Base-by-base conservation (phyloP, 495 filamentous ascomycete genomes). In the Sphaerosporella brunnea region DNA sequence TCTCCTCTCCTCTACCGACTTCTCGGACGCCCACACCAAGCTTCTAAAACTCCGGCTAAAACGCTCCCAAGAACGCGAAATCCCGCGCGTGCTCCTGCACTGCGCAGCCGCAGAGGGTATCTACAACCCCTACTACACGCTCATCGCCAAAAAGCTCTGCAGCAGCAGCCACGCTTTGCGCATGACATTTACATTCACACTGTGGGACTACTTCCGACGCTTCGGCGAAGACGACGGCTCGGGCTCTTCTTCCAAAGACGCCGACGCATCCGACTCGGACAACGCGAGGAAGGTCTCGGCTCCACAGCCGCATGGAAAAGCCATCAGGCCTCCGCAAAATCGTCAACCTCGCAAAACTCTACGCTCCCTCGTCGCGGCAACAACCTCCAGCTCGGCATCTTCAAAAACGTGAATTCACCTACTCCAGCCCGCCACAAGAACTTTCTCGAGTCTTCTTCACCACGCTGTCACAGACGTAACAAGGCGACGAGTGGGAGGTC, bases 51-150 rank as follows among this genome's bases (percentile, higher is more conserved):
- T 97, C 19, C 74, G 75, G 37, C 73, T 97, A 32, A 94, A 90
- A 63, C 78, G 75, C 55, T 71, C 80, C 1, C 88, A 95, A 58
- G 76, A 90, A 53, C 73, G 73, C 25, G 90, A 96, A 62, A 81
- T 96, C 15, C 77, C 88, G 8, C 79, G 80, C 28, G 84, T 97
- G 10, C 68, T 97, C 4, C 71, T 93, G 32, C 87, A 87, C 53
- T 96, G 88, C 61, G 75, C 77, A 11, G 82, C 84, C 51, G 77
- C 78, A 15, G 90, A 96, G 66, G 69, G 79, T 47, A 66, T 64
- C 0, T 88, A 94, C 63, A 97, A 96, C 62, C 84, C 83, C 0
- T 97, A 93, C 65, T 97, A 97, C 58, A 79, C 84, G 0, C 65
- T 94, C 0, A 73, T 97, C 18, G 82, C 87, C 9, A 71, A 75